These are phyloP conservation scores for Pseudogymnoascus sp. DNA, from an alignment of 2,329 filamentous ascomycete species.

Conservation along the genomic window DNA sequence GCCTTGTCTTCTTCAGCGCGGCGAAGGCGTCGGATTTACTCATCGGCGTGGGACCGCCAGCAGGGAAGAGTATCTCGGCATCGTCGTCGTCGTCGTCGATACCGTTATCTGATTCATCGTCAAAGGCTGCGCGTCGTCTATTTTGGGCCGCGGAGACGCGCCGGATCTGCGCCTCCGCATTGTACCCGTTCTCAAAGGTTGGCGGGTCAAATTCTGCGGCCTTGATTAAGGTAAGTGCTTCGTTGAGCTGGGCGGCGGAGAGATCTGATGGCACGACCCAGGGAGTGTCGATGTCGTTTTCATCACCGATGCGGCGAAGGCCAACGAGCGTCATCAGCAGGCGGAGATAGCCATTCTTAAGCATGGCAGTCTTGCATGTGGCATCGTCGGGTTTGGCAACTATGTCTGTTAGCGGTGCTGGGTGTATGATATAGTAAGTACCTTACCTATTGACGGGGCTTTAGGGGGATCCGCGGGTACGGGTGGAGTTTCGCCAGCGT, in stretches of 20 bases:
- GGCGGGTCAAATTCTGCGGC: slow-evolving; percentile 72
- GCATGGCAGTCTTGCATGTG: slow-evolving; percentile 63
- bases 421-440: background rate
- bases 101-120: slow-evolving; percentile 60
- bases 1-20: slow-evolving; percentile 52
- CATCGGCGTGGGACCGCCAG: slow-evolving; percentile 54
- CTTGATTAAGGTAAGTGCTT: slow-evolving; percentile 63
- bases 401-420: slow-evolving; percentile 21
- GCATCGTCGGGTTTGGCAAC: slow-evolving; percentile 48
- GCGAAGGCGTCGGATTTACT: slow-evolving; percentile 46
- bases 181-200: slow-evolving; percentile 60
- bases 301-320: slow-evolving; percentile 48
- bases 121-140: slow-evolving; percentile 53
- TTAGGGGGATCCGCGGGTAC: slow-evolving; percentile 29
- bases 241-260: slow-evolving; percentile 56
- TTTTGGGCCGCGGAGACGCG: slow-evolving; percentile 50
- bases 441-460: slow-evolving; percentile 47
- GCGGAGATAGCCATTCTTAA: slow-evolving; percentile 81
- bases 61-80: slow-evolving; percentile 56
- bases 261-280: slow-evolving; percentile 70
- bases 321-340: slow-evolving; percentile 73
- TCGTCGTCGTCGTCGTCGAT: slow-evolving; percentile 44
- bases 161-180: slow-evolving; percentile 69
- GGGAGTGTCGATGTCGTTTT: slow-evolving; percentile 63
- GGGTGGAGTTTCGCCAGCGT: slow-evolving; percentile 24